Evolutionary conservation across 1,139 yeast genomes (phyloP).

Genomic region (Komagataea norvegica): DNA sequence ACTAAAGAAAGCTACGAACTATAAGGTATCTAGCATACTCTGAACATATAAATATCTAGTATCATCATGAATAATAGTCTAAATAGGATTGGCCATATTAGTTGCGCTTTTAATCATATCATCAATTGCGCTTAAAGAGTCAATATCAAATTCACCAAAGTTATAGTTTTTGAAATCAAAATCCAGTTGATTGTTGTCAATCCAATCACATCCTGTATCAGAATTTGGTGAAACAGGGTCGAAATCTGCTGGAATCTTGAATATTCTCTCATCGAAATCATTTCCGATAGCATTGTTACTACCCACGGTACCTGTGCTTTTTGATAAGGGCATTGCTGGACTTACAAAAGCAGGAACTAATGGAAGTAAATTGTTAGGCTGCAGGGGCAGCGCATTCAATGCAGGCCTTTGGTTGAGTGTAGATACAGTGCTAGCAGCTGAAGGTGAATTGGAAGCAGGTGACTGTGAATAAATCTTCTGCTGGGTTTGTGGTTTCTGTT

Average conservation of each 20-base stretch:
- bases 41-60: too few relatives aligned
- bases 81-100: slow-evolving; percentile 2
- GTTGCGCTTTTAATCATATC: slow-evolving; percentile 21
- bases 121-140: slow-evolving; percentile 22
- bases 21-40: too few relatives aligned
- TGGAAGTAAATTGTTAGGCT: neutral
- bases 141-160: slow-evolving; percentile 25
- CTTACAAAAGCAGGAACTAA: neutral
- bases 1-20: too few relatives aligned
- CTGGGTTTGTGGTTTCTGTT: neutral
- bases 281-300: too few relatives aligned
- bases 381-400: neutral
- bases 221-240: slow-evolving; percentile 34
- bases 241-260: neutral
- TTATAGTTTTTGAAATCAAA: slow-evolving; percentile 27
- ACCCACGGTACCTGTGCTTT: neutral
- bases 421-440: neutral
- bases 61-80: too few relatives aligned
- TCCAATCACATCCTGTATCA: slow-evolving; percentile 53
- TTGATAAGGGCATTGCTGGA: slow-evolving; percentile 1
- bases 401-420: neutral
- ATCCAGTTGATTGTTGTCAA: slow-evolving; percentile 37
- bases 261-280: too few relatives aligned
- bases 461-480: neutral
- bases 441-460: neutral